These are phyloP conservation scores for Plectosphaerella plurivora DNA, from an alignment of 2,329 filamentous ascomycete genomes.

Conservation along the genomic window DNA sequence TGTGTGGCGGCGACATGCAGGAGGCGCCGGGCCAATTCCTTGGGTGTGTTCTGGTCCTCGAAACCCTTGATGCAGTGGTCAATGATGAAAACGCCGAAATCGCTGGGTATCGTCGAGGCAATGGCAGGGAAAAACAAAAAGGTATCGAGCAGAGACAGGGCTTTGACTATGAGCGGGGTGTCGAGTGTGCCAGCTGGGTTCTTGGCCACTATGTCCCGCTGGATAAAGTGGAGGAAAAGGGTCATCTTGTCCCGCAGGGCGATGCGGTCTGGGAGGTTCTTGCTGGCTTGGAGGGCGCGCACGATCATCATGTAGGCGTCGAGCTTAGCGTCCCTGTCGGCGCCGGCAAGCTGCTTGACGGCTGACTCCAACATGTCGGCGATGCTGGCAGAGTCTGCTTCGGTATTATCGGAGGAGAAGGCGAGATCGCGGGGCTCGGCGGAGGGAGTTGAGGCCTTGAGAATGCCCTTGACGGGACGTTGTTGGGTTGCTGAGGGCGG, in stretches of 20 bases:
- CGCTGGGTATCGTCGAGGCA: conserved; percentile 64
- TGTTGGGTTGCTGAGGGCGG: conserved; percentile 32
- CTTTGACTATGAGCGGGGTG: conserved; percentile 68
- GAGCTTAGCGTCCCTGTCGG: conserved; percentile 66
- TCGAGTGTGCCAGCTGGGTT: conserved; percentile 54
- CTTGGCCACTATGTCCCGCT: conserved; percentile 69
- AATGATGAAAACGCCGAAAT: conserved; percentile 75
- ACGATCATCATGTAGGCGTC: conserved; percentile 85
- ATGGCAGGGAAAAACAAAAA: conserved; percentile 74
- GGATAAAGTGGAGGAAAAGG: conserved; percentile 75
- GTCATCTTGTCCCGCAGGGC: conserved; percentile 72
- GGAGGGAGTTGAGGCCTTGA: conserved; percentile 60
- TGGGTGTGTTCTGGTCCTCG: conserved; percentile 63
- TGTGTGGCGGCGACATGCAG: conserved; percentile 79
- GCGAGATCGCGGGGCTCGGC: conserved; percentile 35
- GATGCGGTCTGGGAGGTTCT: conserved; percentile 71
- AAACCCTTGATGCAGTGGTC: conserved; percentile 76
- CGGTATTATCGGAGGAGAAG: conserved; percentile 30
- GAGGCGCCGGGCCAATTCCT: conserved; percentile 73
- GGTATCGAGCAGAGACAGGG: conserved; percentile 70
- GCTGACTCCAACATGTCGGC: conserved; percentile 81
- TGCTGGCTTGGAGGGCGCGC: conserved; percentile 72
- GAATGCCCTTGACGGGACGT: conserved; percentile 61
- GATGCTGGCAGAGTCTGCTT: conserved; percentile 49
- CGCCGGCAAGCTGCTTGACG: conserved; percentile 72